These are phyloP conservation scores for Psidium friedrichsthalianum DNA, from an alignment of 345 rosid genomes.

Conservation along the genomic window DNA sequence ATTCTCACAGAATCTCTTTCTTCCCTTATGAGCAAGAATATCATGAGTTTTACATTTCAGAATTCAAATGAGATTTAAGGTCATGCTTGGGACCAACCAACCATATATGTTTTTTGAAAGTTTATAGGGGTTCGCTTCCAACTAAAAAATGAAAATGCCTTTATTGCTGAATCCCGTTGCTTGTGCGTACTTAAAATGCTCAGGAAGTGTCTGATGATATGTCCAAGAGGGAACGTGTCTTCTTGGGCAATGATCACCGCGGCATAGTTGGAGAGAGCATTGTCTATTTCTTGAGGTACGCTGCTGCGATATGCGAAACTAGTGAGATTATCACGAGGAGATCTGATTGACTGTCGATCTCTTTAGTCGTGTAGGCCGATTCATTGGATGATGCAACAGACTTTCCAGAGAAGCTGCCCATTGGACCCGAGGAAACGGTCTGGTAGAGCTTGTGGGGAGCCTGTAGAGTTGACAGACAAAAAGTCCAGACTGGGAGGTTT, in stretches of 20 bases:
- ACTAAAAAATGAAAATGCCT: neutral
- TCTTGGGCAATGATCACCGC: neutral
- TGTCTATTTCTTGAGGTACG: neutral
- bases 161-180: neutral
- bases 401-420: neutral
- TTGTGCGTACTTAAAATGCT: neutral
- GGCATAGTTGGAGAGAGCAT: neutral
- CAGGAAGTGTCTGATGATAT: slow-evolving; percentile 23
- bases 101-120: slow-evolving; percentile 7
- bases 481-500: neutral
- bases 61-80: no score
- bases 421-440: neutral
- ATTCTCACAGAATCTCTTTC: no score
- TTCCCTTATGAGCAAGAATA: no score
- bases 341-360: neutral
- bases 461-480: neutral
- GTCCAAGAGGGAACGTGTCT: neutral
- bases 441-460: neutral
- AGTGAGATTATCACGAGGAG: neutral
- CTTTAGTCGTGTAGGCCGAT: neutral
- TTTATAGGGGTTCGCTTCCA: neutral
- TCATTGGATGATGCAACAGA: neutral
- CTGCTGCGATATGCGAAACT: neutral
- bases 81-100: no score
- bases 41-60: no score